These are phyloP conservation scores for Pachysandra terminalis DNA, from an alignment of 164 flowering plant species.

Conservation along the genomic window DNA sequence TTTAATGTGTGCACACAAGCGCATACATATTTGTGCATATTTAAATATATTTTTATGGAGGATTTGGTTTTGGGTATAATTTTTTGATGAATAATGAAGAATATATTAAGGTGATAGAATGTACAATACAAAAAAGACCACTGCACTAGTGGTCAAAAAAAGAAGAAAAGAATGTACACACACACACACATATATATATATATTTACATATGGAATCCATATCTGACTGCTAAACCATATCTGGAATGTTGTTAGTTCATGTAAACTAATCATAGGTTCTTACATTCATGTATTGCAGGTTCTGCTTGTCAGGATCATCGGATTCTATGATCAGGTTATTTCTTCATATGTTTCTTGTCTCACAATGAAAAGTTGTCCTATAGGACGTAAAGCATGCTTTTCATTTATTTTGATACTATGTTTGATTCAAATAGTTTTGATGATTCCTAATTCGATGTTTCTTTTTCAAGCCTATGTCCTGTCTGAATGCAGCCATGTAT, in stretches of 20 bases:
- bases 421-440: not conserved
- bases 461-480: not conserved
- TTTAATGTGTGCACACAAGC: no score
- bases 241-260: not conserved
- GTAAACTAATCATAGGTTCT: not conserved
- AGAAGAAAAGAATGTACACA: no score
- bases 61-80: no score
- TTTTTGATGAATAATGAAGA: no score
- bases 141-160: no score
- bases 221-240: not conserved
- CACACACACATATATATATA: no score
- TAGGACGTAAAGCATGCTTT: not conserved
- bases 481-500: no score
- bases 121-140: no score
- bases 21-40: no score
- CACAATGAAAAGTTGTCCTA: not conserved
- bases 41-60: no score
- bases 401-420: not conserved
- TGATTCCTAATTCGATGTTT: not conserved
- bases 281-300: slow-evolving; percentile 43
- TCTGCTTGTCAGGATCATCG: slow-evolving; percentile 94
- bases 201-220: no score
- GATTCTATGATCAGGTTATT: slow-evolving; percentile 96
- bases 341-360: not conserved
- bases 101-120: no score